A percentile compares a stretch with the other conserved stretches of the same genome.
Conservation (phyloP, 179 eudicot genomes). For the Gypsophila paniculata region DNA sequence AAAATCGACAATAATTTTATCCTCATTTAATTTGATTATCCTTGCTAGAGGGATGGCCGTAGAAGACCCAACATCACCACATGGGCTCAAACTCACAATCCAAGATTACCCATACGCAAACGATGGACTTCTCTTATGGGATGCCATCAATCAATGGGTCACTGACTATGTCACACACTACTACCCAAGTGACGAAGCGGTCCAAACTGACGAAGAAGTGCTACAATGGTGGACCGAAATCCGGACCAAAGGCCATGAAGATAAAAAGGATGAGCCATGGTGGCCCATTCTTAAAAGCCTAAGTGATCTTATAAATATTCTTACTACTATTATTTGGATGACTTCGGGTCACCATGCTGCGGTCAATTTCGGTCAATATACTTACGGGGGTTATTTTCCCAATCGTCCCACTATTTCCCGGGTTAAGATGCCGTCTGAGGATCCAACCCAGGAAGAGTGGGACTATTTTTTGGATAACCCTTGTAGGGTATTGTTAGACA, state of each 20-base stretch:
- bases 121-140: slow-evolving; percentile 67
- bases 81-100: slow-evolving; percentile 57
- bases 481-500: slow-evolving; percentile 25
- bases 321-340: slow-evolving; percentile 63
- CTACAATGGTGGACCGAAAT: slow-evolving; percentile 71
- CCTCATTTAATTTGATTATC: too few relatives aligned
- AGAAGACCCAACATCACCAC: slow-evolving; percentile 50
- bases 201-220: slow-evolving; percentile 40
- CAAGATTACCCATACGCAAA: slow-evolving; percentile 68
- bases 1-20: too few relatives aligned
- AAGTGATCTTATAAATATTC: slow-evolving; percentile 33
- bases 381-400: slow-evolving; percentile 53
- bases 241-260: slow-evolving; percentile 47
- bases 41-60: slow-evolving; percentile 49
- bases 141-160: slow-evolving; percentile 56
- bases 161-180: slow-evolving; percentile 48
- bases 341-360: slow-evolving; percentile 71
- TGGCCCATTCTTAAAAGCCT: slow-evolving; percentile 51
- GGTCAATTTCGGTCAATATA: slow-evolving; percentile 68
- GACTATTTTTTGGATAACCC: slow-evolving; percentile 38
- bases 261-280: slow-evolving; percentile 61
- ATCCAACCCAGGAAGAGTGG: slow-evolving; percentile 31
- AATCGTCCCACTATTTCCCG: slow-evolving; percentile 59
- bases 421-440: slow-evolving; percentile 52
- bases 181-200: slow-evolving; percentile 33